phyloP scores from a whole-genome alignment of 495 filamentous ascomycete genomes.

The Podospora pseudocomata region DNA sequence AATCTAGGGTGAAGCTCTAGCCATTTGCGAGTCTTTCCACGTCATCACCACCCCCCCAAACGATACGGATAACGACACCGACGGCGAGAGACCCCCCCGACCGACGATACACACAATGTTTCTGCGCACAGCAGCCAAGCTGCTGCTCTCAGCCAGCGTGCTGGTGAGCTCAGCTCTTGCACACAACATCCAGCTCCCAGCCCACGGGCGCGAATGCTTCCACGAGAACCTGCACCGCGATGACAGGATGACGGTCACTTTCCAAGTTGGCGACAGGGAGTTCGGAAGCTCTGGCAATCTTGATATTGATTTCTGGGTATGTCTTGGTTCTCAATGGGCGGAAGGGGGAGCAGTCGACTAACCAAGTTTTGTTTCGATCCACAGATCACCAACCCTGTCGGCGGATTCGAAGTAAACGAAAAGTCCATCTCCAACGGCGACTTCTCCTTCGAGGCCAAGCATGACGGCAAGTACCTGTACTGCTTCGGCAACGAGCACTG shows the following conservation, averaged over 20 bases:
- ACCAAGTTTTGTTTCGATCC: background rate
- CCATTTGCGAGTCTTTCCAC: background rate
- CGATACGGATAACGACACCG: constrained; percentile 6
- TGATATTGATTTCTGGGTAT: constrained; percentile 97
- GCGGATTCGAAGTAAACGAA: constrained; percentile 71
- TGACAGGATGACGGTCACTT: constrained; percentile 97
- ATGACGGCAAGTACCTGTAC: constrained; percentile 88
- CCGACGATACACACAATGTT: constrained; percentile 24
- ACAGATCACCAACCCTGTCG: constrained; percentile 79
- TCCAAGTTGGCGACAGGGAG: constrained; percentile 95
- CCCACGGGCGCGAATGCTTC: constrained; percentile 94
- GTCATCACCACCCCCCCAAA: constrained; percentile 9
- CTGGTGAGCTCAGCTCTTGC: constrained; percentile 61
- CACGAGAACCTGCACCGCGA: constrained; percentile 89
- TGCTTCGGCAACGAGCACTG: constrained; percentile 99
- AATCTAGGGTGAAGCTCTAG: constrained; percentile 13
- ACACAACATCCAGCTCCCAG: constrained; percentile 92
- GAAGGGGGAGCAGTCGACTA: background rate
- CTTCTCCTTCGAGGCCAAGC: constrained; percentile 80
- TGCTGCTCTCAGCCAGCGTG: constrained; percentile 62
- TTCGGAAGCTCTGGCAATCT: constrained; percentile 93
- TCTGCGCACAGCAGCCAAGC: constrained; percentile 42
- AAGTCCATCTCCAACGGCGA: constrained; percentile 81
- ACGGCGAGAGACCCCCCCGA: background rate
- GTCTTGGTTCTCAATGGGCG: constrained; percentile 25